A percentile compares a stretch with the other conserved stretches of the same genome.
Conservation (phyloP, 371 early-diverging fungal species). For the Apophysomyces sp. region DNA sequence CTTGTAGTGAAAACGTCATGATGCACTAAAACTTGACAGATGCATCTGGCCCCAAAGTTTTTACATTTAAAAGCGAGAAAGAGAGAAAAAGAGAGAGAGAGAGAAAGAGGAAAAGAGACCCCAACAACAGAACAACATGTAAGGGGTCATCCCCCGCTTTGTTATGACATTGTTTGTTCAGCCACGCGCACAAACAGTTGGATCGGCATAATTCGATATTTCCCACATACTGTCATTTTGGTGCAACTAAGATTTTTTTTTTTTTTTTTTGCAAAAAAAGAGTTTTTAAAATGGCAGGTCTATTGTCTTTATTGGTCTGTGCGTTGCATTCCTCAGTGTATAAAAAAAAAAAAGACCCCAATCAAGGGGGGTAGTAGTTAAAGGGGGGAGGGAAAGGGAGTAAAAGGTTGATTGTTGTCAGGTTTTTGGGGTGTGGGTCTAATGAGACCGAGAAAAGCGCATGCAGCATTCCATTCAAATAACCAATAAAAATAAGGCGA, state of each 20-base stretch:
- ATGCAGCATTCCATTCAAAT: neutral
- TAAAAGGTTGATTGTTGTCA: neutral
- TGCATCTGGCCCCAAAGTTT: neutral
- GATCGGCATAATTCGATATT: slow-evolving; percentile 1
- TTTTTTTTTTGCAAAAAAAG: neutral
- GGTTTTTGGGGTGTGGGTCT: neutral
- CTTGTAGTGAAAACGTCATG: slow-evolving; percentile 3
- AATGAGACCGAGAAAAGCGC: neutral
- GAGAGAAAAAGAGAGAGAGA: too few relatives aligned
- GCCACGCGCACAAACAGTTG: neutral
- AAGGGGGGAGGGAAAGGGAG: neutral
- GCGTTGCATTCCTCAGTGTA: neutral
- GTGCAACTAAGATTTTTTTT: neutral
- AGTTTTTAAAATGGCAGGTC: neutral
- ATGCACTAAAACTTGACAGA: neutral
- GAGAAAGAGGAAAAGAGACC: too few relatives aligned
- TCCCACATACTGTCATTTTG: neutral
- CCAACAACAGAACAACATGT: neutral
- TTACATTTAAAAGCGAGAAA: neutral
- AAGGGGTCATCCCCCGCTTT: neutral
- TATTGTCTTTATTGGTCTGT: neutral
- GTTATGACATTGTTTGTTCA: slow-evolving; percentile 1
- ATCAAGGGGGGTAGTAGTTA: too few relatives aligned
- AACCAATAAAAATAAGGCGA: neutral
- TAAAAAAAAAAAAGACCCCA: neutral